Conservation (phyloP, 176 grass and related monocot species). For the Oryza meyeriana region DNA sequence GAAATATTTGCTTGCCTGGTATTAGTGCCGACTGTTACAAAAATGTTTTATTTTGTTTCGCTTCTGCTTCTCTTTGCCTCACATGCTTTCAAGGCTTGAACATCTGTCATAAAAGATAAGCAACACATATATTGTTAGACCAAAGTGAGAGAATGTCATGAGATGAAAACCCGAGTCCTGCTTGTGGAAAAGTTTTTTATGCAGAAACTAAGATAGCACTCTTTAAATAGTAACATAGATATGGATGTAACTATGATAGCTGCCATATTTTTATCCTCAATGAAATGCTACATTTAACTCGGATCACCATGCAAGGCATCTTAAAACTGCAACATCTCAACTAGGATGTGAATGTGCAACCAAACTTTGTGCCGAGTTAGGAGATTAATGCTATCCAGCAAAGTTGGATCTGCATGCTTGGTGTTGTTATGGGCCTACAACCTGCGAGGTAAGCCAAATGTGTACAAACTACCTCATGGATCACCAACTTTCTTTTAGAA, state of each 20-base stretch:
- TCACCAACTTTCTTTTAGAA: neutral
- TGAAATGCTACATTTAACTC: neutral
- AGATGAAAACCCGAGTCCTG: neutral
- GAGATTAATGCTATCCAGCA: neutral
- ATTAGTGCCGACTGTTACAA: neutral
- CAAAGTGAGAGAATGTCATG: neutral
- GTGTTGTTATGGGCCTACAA: neutral
- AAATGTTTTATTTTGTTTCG: neutral
- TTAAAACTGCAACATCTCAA: neutral
- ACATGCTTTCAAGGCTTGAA: constrained; percentile 56
- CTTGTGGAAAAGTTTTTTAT: neutral
- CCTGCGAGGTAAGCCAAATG: neutral
- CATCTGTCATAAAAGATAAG: constrained; percentile 29
- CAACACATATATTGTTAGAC: neutral
- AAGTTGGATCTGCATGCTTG: neutral
- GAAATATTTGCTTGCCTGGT: neutral
- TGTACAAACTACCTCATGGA: neutral
- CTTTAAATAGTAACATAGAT: neutral
- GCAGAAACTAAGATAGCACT: neutral
- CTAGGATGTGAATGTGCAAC: neutral
- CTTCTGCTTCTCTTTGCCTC: constrained; percentile 46
- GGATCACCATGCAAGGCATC: neutral
- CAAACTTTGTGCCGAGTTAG: neutral
- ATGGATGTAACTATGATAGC: neutral
- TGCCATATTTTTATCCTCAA: neutral